A percentile compares a stretch with the other conserved stretches of the same genome.
Evolutionary conservation across 228 moss, liverwort and hornwort species (phyloP).

Genomic region (Sphagnum magellanicum): DNA sequence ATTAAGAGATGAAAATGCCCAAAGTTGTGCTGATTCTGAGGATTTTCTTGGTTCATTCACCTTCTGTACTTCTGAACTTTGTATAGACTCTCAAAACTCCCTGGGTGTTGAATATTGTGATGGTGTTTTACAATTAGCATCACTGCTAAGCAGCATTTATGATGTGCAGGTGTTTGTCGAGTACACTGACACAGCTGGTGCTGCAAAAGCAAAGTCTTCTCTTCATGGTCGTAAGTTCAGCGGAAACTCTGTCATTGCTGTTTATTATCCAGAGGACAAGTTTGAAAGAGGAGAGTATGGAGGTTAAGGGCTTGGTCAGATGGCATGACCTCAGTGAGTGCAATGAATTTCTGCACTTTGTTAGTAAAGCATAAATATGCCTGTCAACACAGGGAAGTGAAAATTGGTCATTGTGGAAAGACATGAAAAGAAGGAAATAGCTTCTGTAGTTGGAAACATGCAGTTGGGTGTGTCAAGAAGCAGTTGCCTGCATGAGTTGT

Average conservation of each 20-base stretch:
- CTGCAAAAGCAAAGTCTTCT: constrained; percentile 68
- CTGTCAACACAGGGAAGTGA: constrained; percentile 12
- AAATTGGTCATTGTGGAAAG: not conserved
- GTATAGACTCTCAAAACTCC: not conserved
- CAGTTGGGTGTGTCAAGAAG: not conserved
- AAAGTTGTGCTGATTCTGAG: not conserved
- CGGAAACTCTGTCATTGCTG: constrained; percentile 75
- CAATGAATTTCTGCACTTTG: constrained; percentile 28
- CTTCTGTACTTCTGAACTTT: not conserved
- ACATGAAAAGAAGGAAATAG: not conserved
- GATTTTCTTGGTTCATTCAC: not conserved
- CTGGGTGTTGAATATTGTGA: not conserved
- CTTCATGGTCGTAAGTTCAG: constrained; percentile 83
- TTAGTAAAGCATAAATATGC: constrained; percentile 31
- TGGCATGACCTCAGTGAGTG: constrained; percentile 4
- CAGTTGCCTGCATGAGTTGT: not conserved
- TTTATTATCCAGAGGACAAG: constrained; percentile 82
- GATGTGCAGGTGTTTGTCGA: constrained; percentile 76
- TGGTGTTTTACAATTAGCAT: not conserved
- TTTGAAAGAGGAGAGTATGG: constrained; percentile 69
- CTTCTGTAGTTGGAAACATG: not conserved
- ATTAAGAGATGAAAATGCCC: too few species aligned
- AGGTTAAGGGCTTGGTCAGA: constrained; percentile 23
- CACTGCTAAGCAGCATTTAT: not conserved
- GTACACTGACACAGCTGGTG: constrained; percentile 59